These are phyloP conservation scores for Thraustochytrium sp. DNA, from an alignment of 352 stramenopile species.

Conservation along the genomic window DNA sequence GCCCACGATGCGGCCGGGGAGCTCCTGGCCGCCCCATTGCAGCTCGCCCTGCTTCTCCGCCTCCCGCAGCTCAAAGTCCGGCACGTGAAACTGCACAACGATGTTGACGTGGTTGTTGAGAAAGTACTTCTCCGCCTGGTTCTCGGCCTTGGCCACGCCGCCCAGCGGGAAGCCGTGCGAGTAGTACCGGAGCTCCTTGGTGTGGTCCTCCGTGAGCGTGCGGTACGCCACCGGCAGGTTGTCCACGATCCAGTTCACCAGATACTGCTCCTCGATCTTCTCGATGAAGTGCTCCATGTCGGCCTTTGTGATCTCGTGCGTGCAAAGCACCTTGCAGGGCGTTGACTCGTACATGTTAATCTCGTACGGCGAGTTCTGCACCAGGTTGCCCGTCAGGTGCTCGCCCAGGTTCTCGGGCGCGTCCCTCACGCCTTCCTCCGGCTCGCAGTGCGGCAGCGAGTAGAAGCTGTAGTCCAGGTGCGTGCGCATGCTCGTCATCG, in stretches of 20 bases:
- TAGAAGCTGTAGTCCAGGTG: conserved; percentile 98
- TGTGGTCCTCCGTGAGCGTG: conserved; percentile 46
- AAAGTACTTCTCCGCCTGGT: conserved; percentile 63
- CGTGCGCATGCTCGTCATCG: conserved; percentile 95
- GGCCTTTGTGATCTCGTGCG: conserved; percentile 67
- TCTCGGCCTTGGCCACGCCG: conserved; percentile 67
- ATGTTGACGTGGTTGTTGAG: conserved; percentile 98
- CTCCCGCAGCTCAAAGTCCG: conserved; percentile 23
- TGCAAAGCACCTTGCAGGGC: conserved; percentile 79
- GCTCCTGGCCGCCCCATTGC: conserved; percentile 5
- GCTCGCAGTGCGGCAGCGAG: conserved; percentile 84
- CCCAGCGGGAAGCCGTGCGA: conserved; percentile 84
- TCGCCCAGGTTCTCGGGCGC: conserved; percentile 79
- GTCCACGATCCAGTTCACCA: conserved; percentile 86
- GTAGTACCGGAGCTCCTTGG: conserved; percentile 56
- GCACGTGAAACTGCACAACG: conserved; percentile 77
- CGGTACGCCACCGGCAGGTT: conserved; percentile 70
- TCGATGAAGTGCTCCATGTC: conserved; percentile 74
- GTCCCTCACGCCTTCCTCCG: conserved; percentile 49
- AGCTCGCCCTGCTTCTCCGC: not conserved
- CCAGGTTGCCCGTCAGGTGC: conserved; percentile 80
- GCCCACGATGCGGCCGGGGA: conserved; percentile 89
- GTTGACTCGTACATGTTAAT: conserved; percentile 79
- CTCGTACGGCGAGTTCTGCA: conserved; percentile 73
- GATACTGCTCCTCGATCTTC: conserved; percentile 89